A percentile compares a stretch with the other conserved stretches of the same genome.
These are phyloP conservation scores for Laburnicola sp. DNA, from an alignment of 2,329 filamentous ascomycete species.

Conservation along the genomic window DNA sequence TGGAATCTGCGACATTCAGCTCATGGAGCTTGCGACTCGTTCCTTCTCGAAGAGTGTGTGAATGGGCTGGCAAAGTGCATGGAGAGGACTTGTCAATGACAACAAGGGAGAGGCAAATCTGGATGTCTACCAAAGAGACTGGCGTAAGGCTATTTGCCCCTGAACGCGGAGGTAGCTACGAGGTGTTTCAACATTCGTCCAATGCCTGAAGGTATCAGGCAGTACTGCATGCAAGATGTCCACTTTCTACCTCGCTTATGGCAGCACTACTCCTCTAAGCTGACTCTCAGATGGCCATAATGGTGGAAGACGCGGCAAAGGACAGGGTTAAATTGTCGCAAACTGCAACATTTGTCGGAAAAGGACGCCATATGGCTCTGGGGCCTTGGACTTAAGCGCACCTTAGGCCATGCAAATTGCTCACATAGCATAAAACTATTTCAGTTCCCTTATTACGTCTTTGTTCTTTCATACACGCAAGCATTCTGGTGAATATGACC, in stretches of 20 bases:
- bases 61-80: constrained; percentile 18
- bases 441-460: no score
- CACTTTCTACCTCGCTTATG: not conserved
- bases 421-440: no score
- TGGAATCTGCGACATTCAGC: constrained; percentile 22
- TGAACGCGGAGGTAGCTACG: constrained; percentile 30
- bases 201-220: constrained; percentile 26
- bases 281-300: not conserved
- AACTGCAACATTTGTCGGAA: not conserved
- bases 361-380: constrained; percentile 4
- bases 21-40: constrained; percentile 23
- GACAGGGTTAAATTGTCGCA: constrained; percentile 1
- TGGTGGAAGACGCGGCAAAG: not conserved
- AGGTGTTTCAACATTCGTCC: constrained; percentile 36
- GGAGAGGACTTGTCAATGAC: constrained; percentile 6
- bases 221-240: constrained; percentile 33
- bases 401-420: no score
- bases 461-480: no score
- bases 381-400: constrained; percentile 1
- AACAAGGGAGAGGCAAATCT: constrained; percentile 18
- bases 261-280: not conserved
- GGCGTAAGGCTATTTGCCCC: constrained; percentile 26
- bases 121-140: constrained; percentile 23
- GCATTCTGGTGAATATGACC: no score
- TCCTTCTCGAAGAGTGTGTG: constrained; percentile 6